Evolutionary conservation across 2,329 filamentous ascomycete genomes (phyloP), one percentile per base, ranked within the genome.

Genomic region (Ophiocordyceps camponoti-floridani): DNA sequence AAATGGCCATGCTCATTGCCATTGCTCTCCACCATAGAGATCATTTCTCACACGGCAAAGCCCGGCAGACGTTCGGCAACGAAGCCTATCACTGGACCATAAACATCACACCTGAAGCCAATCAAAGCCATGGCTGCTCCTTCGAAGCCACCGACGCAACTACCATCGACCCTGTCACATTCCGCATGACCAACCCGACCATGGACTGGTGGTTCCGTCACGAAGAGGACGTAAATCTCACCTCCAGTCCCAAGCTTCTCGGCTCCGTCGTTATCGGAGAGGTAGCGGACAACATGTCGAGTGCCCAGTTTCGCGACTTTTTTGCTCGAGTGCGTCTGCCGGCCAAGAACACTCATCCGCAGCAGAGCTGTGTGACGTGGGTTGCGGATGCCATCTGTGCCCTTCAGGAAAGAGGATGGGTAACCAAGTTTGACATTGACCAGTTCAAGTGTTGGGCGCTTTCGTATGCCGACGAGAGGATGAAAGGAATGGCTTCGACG

Each of bases 321-420:
- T 56, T 61, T 18, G 43, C 35, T 1, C 27, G 11, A 10, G 44
- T 61, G 30, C 54, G 51, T 14, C 42, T 58, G 3, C 58, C 58
- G 1, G 46, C 52, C 1, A 61, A 58, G 47, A 55, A 60, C 19
- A 57, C 46, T 14, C 41, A 60, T 43, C 58, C 57, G 0, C 58
- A 61, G 40, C 55, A 61, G 47, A 60, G 56, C 46, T 60, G 58
- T n/a, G 57, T 61, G 43, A 56, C 56, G 12, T 61, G 58, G 58
- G 47, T 43, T n/a, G 43, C 49, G 19, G 45, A 53, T 47, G 57
- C 57, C 1, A 52, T 61, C 8, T 44, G 31, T 7, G 46, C 44
- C 0, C 42, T 61, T 2, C 58, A 59, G 45, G 44, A 16, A 8
- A 46, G 49, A 27, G 53, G 49, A 1, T 60, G 56, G 56, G 51